Base-by-base conservation (phyloP, 441 rosid species). In the Codiaeum variegatum region DNA sequence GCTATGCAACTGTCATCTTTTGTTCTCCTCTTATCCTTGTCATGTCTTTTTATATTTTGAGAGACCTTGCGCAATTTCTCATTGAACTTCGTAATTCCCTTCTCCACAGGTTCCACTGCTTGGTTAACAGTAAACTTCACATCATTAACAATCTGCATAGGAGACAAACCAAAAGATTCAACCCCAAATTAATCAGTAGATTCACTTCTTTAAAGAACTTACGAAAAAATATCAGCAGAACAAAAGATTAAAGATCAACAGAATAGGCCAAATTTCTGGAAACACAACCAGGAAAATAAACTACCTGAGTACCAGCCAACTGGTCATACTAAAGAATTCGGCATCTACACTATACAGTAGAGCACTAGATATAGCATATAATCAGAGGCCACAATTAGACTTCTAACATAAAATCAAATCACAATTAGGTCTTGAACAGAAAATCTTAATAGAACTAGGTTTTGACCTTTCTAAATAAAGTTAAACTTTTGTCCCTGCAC, bases 71-170 rank as follows among this genome's bases (percentile, higher is more conserved):
- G 93, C 77, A 91, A 67, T 79, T 96, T 91, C 85, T 91, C 89
- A 72, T 95, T 95, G 79, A 95, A 93, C 82, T 85, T 90, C 15
- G 94, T 86, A 73, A 96, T 87, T 51, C 98, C 97, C 82, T 96
- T 93, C 80, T 96, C 99, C 84, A 96, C 84, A 36, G 98, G 99
- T 81, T 86, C 96, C 74, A 90, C 98, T 6, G 99, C 99, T 84
- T 96, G 98, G 81, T 85, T 93, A 73, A 96, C 97, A 0, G 99
- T 91, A 86, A 91, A 91, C 82, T 77, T 96, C 80, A 96, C 91
- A 80, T 96, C 99, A 21, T 88, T 89, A 70, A 93, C 97, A 72
- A 96, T 96, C 99, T 93, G 91, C 85, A 80, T 0, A 34, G 71
- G 26, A 69, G 63, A 73, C n/a, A 65, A 78, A 73, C 8, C 8